Evolutionary conservation across 192 early-diverging fungal genomes (phyloP), one percentile per base, ranked within the genome.

Genomic region (Coemansia sp.): DNA sequence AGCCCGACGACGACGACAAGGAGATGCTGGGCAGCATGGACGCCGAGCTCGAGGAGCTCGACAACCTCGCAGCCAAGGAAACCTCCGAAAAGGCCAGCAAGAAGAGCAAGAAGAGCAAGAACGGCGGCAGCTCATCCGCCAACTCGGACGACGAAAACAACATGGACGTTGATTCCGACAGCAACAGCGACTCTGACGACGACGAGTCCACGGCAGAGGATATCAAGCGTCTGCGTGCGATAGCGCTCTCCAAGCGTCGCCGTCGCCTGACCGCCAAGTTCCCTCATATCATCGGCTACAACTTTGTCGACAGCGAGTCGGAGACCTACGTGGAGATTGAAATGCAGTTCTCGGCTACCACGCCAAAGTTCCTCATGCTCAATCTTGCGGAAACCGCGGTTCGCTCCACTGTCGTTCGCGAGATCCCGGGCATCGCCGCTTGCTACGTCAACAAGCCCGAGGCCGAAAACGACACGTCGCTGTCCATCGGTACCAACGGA

Each of bases 281-380:
- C 60, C 82, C 81, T n/a, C 95, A 88, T 59, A 85, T 93, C 39
- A 78, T 82, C 16, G 70, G 85, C n/a, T 82, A 82, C 68, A 58
- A 69, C 47, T 75, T 71, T 68, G 72, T 69, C 28, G 78, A 83
- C 27, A 57, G 39, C 16, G 74, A 51, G 18, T 28, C 58, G 1
- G 60, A 68, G 55, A 74, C 71, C 24, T 69, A 57, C 49, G 67
- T 65, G 6, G 71, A 80, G 54, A 72, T 82, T n/a, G 86, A 89
- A 61, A 73, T 99, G 82, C 69, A 91, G 74, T 97, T 97, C 83
- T 83, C 91, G 19, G 89, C 94, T 5, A 83, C 86, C 42, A 92
- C 91, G 61, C 89, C 91, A 71, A 99, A 99, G 81, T 75, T 99
- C 68, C 83, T 99, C 46, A 93, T 99, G 92, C 88, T 98, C 49